Conservation (phyloP, 2,329 filamentous ascomycete genomes). For the Verticillium alfalfae region DNA sequence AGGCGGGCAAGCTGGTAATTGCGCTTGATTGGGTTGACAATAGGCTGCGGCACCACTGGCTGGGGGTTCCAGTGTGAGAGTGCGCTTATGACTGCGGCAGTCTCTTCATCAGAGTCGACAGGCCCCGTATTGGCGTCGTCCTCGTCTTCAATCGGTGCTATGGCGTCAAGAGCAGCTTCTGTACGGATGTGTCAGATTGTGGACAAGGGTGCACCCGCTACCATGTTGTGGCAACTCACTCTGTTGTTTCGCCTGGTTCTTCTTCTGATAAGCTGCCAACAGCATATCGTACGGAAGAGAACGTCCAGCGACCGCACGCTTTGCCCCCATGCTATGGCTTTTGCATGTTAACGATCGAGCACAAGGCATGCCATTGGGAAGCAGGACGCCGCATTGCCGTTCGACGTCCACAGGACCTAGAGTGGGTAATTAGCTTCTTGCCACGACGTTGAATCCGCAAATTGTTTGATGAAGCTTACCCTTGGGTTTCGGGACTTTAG, state of each 20-base stretch:
- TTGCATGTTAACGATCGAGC: conserved; percentile 89
- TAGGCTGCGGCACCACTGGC: conserved; percentile 64
- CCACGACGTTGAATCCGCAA: background rate
- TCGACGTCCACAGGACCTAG: conserved; percentile 85
- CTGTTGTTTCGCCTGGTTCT: conserved; percentile 97
- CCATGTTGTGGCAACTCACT: conserved; percentile 50
- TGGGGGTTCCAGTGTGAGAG: conserved; percentile 71
- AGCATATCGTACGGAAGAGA: conserved; percentile 91
- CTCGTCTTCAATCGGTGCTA: conserved; percentile 82
- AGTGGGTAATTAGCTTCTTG: background rate
- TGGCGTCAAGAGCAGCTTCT: conserved; percentile 93
- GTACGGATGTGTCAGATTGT: conserved; percentile 13
- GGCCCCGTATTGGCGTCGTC: conserved; percentile 73
- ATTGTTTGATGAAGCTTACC: conserved; percentile 34
- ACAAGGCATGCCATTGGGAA: conserved; percentile 81
- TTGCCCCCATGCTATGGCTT: conserved; percentile 91
- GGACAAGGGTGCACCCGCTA: conserved; percentile 7
- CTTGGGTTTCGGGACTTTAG: conserved; percentile 79
- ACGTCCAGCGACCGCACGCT: conserved; percentile 79
- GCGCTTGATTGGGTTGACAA: conserved; percentile 56
- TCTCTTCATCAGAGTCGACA: conserved; percentile 93
- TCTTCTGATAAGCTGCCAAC: conserved; percentile 85
- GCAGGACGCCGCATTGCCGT: conserved; percentile 81
- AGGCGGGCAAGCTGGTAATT: conserved; percentile 59
- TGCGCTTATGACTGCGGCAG: conserved; percentile 79